Evolutionary conservation across 495 filamentous ascomycete species (phyloP), one percentile per base, ranked within the genome.

Genomic region (Annulohypoxylon nitens): DNA sequence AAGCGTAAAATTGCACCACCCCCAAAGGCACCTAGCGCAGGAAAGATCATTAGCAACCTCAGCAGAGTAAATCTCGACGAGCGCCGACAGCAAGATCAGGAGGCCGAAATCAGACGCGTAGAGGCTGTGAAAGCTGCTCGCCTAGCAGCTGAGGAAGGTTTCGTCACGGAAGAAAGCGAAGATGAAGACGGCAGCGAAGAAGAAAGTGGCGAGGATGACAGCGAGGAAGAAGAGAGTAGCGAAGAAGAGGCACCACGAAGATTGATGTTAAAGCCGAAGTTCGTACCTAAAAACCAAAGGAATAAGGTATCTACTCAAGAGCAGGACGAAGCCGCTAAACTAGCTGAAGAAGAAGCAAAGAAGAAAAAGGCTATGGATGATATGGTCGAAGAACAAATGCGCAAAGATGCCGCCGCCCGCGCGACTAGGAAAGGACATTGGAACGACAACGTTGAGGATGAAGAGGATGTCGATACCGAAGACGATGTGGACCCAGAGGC

Each of bases 401-500:
- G 92, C 57, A 92, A 92, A 68, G 90, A 92, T 67, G 85, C 92
- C 2, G 93, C 91, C 4, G 93, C 91, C 12, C 90, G 89, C 61
- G 90, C 90, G 37, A 86, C 90, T 0, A 90, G 91, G 2, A 93
- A 93, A 78, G 91, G 91, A 75, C 88, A 91, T 64, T 97, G 93
- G 93, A 94, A 97, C 74, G 93, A 97, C 71, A 92, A 93, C 64
- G 89, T 92, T 10, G 86, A 91, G n/a, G 88, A 87, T 11, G 90
- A 87, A 23, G 93, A 97, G 68, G 91, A 91, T 50, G 90, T 98
- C 23, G 93, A 97, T 76, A 94, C 97, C 72, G 90, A 87, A 7
- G 96, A 99, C 78, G 93, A 88, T 26, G 67, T 97, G 4, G 95
- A 98, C 78, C 92, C 93, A 0, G 95, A 94, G 72, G 93, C 93